These are phyloP conservation scores for Priceomyces haplophilus DNA, from an alignment of 805 yeast species.

Conservation along the genomic window DNA sequence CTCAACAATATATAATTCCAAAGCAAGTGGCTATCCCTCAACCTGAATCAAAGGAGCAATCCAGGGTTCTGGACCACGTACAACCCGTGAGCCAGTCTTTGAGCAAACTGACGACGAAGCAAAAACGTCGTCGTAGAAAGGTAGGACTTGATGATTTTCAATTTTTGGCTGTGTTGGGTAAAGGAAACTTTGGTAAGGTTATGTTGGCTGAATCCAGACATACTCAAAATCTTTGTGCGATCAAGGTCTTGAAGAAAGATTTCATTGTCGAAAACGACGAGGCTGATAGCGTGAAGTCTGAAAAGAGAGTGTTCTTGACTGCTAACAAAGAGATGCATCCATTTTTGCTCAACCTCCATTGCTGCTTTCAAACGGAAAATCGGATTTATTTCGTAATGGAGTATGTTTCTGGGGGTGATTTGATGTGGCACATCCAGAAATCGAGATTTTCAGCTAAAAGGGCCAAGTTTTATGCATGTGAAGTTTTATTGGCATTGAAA, in stretches of 20 bases:
- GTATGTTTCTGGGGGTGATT: slow-evolving; percentile 95
- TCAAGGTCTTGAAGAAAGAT: slow-evolving; percentile 93
- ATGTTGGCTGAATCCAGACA: slow-evolving; percentile 93
- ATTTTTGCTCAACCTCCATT: slow-evolving; percentile 82
- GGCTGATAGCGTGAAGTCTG: slow-evolving; percentile 91
- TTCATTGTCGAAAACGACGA: slow-evolving; percentile 94
- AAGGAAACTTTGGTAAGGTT: slow-evolving; percentile 98
- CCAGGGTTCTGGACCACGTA: slow-evolving; percentile 1
- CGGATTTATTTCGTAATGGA: slow-evolving; percentile 98
- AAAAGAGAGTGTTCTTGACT: slow-evolving; percentile 81
- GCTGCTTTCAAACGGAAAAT: slow-evolving; percentile 97
- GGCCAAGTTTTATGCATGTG: slow-evolving; percentile 97
- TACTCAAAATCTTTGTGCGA: slow-evolving; percentile 81
- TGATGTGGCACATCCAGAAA: slow-evolving; percentile 99
- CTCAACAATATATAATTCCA: slow-evolving; percentile 16
- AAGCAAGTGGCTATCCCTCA: slow-evolving; percentile 4
- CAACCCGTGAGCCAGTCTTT: slow-evolving; percentile 2
- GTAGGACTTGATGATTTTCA: slow-evolving; percentile 94
- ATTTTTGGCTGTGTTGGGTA: slow-evolving; percentile 91
- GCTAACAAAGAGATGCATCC: slow-evolving; percentile 92
- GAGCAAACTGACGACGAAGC: slow-evolving; percentile 26
- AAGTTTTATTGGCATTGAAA: slow-evolving; percentile 84
- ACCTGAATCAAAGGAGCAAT: slow-evolving; percentile 3
- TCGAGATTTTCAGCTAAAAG: slow-evolving; percentile 82
- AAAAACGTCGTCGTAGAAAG: slow-evolving; percentile 53